phyloP scores from a whole-genome alignment of 495 filamentous ascomycete genomes.

The Lophium mytilinum region DNA sequence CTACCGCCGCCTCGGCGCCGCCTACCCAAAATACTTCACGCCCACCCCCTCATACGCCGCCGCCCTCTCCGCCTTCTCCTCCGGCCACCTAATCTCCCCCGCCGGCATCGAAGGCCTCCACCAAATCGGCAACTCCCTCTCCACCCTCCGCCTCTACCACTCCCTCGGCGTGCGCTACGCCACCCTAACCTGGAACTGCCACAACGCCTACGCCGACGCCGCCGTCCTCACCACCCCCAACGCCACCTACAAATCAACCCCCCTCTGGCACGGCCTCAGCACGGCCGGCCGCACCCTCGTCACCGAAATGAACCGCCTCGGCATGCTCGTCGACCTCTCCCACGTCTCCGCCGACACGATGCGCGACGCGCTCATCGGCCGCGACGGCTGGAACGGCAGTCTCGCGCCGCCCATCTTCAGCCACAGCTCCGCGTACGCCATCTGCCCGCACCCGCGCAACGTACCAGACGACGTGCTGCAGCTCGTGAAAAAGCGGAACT shows the following conservation, averaged over 20 bases:
- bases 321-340: constrained; percentile 69
- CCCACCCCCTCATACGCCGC: constrained; percentile 46
- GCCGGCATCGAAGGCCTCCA: constrained; percentile 88
- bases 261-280: constrained; percentile 49
- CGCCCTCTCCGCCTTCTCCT: constrained; percentile 51
- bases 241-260: constrained; percentile 28
- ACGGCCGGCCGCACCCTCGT: constrained; percentile 57
- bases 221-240: constrained; percentile 42
- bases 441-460: constrained; percentile 65
- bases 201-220: constrained; percentile 82
- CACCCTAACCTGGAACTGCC: constrained; percentile 89
- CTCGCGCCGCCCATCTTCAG: constrained; percentile 64
- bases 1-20: constrained; percentile 55
- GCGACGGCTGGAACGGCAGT: constrained; percentile 39
- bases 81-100: constrained; percentile 58
- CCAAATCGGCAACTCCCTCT: constrained; percentile 81
- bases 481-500: constrained; percentile 50
- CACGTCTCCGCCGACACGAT: constrained; percentile 63
- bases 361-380: constrained; percentile 55
- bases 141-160: constrained; percentile 67
- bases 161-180: constrained; percentile 81
- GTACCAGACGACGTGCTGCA: constrained; percentile 63
- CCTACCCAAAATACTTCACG: constrained; percentile 65
- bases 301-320: constrained; percentile 70
- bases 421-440: constrained; percentile 56